A percentile compares a stretch with the other conserved stretches of the same genome.
Evolutionary conservation across 2,329 filamentous ascomycete species (phyloP).

Genomic region (Epichloe brachyelytri): DNA sequence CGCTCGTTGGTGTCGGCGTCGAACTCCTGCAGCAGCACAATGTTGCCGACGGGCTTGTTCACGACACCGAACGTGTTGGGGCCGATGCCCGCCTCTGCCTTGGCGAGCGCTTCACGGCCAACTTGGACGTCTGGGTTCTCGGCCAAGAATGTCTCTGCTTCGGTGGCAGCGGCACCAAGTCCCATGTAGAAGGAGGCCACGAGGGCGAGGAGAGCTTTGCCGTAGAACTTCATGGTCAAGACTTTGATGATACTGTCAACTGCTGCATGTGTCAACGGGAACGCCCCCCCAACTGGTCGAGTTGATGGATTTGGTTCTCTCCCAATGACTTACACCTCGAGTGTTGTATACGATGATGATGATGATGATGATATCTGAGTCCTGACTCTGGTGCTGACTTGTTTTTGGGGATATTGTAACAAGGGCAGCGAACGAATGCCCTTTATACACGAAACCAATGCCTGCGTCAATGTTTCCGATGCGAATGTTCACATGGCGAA

Average conservation of each 20-base stretch:
- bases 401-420: too few relatives aligned
- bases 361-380: too few relatives aligned
- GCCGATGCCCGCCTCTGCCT: conserved; percentile 4
- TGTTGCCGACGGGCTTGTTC: conserved; percentile 8
- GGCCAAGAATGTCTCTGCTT: conserved; percentile 5
- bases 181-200: background rate
- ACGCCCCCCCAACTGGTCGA: too few relatives aligned
- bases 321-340: too few relatives aligned
- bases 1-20: conserved; percentile 8
- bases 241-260: background rate
- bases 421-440: too few relatives aligned
- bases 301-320: too few relatives aligned
- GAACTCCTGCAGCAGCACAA: conserved; percentile 8
- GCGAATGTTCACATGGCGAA: too few relatives aligned
- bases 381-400: too few relatives aligned
- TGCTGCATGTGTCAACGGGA: too few relatives aligned
- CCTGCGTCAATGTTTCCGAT: too few relatives aligned
- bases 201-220: conserved; percentile 1
- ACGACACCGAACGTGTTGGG: conserved; percentile 8
- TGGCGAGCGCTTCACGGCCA: conserved; percentile 7
- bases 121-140: conserved; percentile 7
- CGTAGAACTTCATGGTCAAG: background rate
- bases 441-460: too few relatives aligned
- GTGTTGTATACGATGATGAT: too few relatives aligned
- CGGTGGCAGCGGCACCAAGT: background rate